These are phyloP conservation scores for Sporothrix brasiliensis DNA, from an alignment of 2,329 filamentous ascomycete genomes.

Conservation along the genomic window DNA sequence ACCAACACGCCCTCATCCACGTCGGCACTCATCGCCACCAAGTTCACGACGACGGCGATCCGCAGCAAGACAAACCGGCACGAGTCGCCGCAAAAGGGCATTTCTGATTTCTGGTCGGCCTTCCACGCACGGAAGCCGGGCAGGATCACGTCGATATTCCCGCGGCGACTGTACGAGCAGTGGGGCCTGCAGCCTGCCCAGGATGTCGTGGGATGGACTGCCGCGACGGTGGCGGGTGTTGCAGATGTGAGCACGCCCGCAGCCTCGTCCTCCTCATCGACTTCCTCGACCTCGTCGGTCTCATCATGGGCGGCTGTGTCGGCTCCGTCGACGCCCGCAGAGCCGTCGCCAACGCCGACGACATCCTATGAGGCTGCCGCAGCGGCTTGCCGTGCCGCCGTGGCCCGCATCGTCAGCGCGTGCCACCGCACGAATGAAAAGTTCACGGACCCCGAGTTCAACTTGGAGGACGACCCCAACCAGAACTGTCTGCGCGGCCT, in stretches of 20 bases:
- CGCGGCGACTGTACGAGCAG: conserved; percentile 46
- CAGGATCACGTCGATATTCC: conserved; percentile 52
- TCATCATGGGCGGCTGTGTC: conserved; percentile 20
- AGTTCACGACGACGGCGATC: not conserved
- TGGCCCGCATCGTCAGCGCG: conserved; percentile 47
- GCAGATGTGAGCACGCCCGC: conserved; percentile 9
- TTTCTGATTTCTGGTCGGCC: conserved; percentile 49
- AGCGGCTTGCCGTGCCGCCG: conserved; percentile 46
- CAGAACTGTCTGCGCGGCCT: conserved; percentile 46
- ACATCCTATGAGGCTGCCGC: conserved; percentile 48
- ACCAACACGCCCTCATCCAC: not conserved
- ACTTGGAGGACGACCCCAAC: conserved; percentile 46
- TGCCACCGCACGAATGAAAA: conserved; percentile 52
- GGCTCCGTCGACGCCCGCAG: not conserved
- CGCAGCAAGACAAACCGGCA: not conserved
- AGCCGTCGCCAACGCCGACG: conserved; percentile 28
- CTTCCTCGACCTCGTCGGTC: too few species aligned
- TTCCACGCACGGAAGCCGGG: conserved; percentile 49
- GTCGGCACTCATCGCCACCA: not conserved
- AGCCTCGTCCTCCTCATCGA: not conserved
- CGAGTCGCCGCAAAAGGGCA: conserved; percentile 45
- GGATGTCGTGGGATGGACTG: conserved; percentile 17
- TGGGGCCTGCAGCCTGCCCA: conserved; percentile 38
- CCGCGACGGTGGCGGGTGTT: not conserved
- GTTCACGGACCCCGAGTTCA: conserved; percentile 51